phyloP scores from a whole-genome alignment of 805 yeast species.

The Metschnikowia lochheadii region DNA sequence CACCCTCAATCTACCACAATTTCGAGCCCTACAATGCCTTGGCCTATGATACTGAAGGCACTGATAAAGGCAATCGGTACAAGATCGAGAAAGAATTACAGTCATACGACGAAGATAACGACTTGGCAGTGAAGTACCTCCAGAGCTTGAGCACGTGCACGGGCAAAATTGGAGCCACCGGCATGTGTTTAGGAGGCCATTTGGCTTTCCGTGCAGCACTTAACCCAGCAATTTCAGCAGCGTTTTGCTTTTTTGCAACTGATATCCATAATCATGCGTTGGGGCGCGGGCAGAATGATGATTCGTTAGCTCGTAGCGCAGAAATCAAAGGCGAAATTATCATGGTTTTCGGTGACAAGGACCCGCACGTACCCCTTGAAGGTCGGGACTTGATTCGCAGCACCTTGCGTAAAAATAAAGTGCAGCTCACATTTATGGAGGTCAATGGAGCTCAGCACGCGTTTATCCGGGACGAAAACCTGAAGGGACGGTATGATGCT shows the following conservation, averaged over 20 bases:
- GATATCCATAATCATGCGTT: slow-evolving; percentile 68
- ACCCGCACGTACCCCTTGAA: slow-evolving; percentile 73
- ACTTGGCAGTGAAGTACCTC: slow-evolving; percentile 60
- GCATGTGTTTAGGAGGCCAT: slow-evolving; percentile 87
- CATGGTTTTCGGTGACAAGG: slow-evolving; percentile 73
- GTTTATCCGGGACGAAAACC: slow-evolving; percentile 70
- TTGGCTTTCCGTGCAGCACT: slow-evolving; percentile 67
- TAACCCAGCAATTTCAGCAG: slow-evolving; percentile 60
- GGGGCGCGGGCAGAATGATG: slow-evolving; percentile 63
- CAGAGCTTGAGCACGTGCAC: slow-evolving; percentile 55
- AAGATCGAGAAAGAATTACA: slow-evolving; percentile 63
- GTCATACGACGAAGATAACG: slow-evolving; percentile 74
- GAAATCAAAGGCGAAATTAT: slow-evolving; percentile 58
- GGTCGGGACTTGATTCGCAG: slow-evolving; percentile 71
- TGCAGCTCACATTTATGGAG: slow-evolving; percentile 68
- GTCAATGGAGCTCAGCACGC: slow-evolving; percentile 81
- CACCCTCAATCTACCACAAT: slow-evolving; percentile 77
- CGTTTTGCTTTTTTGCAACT: slow-evolving; percentile 76
- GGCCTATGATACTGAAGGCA: slow-evolving; percentile 67
- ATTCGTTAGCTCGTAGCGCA: slow-evolving; percentile 54
- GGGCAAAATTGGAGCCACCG: slow-evolving; percentile 76
- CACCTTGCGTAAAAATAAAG: slow-evolving; percentile 53
- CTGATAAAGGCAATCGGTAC: slow-evolving; percentile 67
- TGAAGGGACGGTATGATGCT: slow-evolving; percentile 81
- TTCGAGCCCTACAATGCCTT: slow-evolving; percentile 61